Percentiles rank a stretch among this genome's conserved stretches.
Evolutionary conservation across 2,329 filamentous ascomycete species (phyloP).

Genomic region (Endoconidiophora polonica): DNA sequence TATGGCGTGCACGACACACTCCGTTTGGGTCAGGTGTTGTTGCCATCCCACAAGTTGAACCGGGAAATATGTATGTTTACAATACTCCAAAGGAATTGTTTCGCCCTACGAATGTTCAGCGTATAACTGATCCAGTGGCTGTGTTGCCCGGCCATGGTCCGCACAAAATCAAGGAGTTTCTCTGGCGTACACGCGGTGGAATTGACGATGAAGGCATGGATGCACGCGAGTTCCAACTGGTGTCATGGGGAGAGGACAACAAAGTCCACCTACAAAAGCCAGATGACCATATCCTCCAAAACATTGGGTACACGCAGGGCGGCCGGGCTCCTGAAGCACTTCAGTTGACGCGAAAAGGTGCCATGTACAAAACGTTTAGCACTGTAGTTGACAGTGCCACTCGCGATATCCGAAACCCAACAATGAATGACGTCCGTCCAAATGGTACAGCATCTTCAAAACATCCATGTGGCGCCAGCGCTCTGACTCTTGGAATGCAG

Average conservation of each 20-base stretch:
- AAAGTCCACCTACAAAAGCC: conserved; percentile 64
- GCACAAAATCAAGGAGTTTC: conserved; percentile 71
- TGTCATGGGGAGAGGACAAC: conserved; percentile 83
- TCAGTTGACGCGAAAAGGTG: conserved; percentile 65
- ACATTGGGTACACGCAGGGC: conserved; percentile 60
- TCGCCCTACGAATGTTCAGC: conserved; percentile 1
- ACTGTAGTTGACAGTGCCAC: conserved; percentile 45
- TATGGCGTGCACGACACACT: conserved; percentile 82
- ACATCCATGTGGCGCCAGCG: conserved; percentile 24
- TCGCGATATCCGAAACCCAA: conserved; percentile 40
- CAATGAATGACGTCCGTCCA: conserved; percentile 44
- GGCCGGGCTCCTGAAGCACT: conserved; percentile 45
- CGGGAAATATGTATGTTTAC: conserved; percentile 72
- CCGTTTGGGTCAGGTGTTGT: conserved; percentile 75
- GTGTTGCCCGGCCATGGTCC: conserved; percentile 45
- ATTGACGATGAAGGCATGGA: conserved; percentile 54
- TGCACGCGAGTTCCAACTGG: conserved; percentile 76
- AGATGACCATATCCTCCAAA: conserved; percentile 43
- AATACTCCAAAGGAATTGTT: conserved; percentile 37
- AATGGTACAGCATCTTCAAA: conserved; percentile 22
- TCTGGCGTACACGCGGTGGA: conserved; percentile 67
- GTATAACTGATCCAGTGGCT: conserved; percentile 33
- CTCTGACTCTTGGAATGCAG: conserved; percentile 23
- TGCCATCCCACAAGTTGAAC: conserved; percentile 83
- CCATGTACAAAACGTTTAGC: conserved; percentile 70